Base-by-base conservation (phyloP, 352 stramenopile species). In the Phytophthora brassicae region DNA sequence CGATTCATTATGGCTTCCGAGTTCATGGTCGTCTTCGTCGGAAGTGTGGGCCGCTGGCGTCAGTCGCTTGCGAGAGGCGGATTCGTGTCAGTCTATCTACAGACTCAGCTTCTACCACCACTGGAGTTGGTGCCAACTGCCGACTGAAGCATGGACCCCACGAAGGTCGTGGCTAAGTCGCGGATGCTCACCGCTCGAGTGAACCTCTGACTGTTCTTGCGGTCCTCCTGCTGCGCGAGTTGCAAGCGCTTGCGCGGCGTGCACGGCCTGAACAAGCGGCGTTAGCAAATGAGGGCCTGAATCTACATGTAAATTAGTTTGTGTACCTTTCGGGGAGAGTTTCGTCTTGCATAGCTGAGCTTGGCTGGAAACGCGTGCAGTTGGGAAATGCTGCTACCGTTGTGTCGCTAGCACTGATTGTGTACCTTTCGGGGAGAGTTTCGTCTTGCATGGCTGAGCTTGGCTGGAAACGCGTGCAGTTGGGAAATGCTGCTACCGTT, bases 211-310 rank as follows among this genome's bases (percentile, higher is more conserved):
- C 39, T 59, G 17, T 60, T 80, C 47, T 89, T 77, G 42, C 74
- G 73, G 49, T 89, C 77, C 51, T 79, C 70, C 56, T 77, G 64
- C 41, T 77, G 69, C 19, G 79, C 81, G 19, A 77, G 61, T 54
- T 86, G 74, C 17, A 91, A 65, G 6, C 76, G 81, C 72, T 89
- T 89, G 22, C 75, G 71, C 12, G 79, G 79, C 13, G 75, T 91
- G 63, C 79, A 90, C 1, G 79, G 77, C 45, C 79, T 90, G 48
- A 6, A 58, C 12, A 11, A 35, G 22, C 28, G 26, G 11, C 6
- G 33, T 44, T 17, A 44, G 36, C 36, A n/a, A 43, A 6, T 6
- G 36, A 22, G 38, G 38, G n/a, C n/a, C n/a, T n/a, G n/a, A n/a
- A n/a, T n/a, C n/a, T n/a, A n/a, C n/a, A n/a, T n/a, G n/a, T n/a